A percentile compares a stretch with the other conserved stretches of the same genome.
Conservation (phyloP, 225 moss, liverwort and hornwort genomes). For the Antitrichia curtipendula region DNA sequence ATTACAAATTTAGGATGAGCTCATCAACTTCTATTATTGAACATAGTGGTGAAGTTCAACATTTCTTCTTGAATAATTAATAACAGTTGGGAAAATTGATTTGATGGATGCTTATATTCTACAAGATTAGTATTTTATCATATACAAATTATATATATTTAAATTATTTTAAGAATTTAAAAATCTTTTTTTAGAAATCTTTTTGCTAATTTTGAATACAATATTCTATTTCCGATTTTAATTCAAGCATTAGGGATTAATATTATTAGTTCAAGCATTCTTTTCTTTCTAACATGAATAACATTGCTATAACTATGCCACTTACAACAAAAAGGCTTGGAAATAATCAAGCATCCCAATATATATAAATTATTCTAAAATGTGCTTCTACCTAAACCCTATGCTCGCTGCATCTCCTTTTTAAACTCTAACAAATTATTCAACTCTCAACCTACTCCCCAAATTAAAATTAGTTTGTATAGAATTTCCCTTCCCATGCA, state of each 20-base stretch:
- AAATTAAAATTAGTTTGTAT: background rate
- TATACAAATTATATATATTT: background rate
- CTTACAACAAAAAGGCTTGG: background rate
- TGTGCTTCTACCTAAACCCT: accelerated
- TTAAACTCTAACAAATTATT: background rate
- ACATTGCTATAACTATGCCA: background rate
- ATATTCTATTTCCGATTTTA: background rate
- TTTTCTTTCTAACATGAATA: background rate
- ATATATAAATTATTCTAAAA: background rate
- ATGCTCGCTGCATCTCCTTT: accelerated
- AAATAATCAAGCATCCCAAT: background rate
- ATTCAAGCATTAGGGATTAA: background rate
- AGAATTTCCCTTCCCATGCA: background rate
- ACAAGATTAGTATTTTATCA: background rate
- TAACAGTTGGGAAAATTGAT: background rate
- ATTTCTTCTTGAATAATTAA: background rate
- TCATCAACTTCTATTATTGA: too few species aligned
- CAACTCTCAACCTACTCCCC: accelerated
- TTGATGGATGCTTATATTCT: background rate
- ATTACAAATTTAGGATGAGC: too few species aligned
- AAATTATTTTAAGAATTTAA: background rate
- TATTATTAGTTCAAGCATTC: background rate
- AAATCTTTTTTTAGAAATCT: too few species aligned
- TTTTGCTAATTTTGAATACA: background rate
- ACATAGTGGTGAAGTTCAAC: background rate